Percentiles rank a stretch among this genome's conserved stretches.
These are phyloP conservation scores for Rhododendron griersonianum DNA, from an alignment of 148 eudicot genomes.

Conservation along the genomic window DNA sequence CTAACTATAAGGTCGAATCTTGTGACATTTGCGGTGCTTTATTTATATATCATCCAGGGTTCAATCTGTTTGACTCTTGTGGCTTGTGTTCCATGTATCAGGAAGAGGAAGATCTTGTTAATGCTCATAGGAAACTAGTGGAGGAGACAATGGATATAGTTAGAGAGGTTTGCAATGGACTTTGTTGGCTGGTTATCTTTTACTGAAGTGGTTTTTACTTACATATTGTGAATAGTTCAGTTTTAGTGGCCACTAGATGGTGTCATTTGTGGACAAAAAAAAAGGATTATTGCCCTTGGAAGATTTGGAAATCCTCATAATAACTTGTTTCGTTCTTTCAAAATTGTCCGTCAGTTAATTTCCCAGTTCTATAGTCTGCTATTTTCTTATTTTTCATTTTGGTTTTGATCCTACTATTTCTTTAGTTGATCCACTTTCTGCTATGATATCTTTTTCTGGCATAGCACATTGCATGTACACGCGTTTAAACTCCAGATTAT, in stretches of 20 bases:
- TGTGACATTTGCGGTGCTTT: neutral
- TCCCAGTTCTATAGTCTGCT: neutral
- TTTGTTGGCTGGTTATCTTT: neutral
- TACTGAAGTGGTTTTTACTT: neutral
- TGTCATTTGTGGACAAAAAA: neutral
- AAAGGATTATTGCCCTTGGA: neutral
- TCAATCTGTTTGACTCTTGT: neutral
- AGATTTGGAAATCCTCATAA: neutral
- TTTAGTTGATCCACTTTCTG: neutral
- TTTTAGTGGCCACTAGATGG: neutral
- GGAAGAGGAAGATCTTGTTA: slow-evolving; percentile 99
- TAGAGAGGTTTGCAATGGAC: slow-evolving; percentile 57
- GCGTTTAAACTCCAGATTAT: neutral
- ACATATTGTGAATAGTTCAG: neutral
- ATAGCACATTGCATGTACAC: neutral
- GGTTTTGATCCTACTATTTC: neutral
- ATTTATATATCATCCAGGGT: neutral
- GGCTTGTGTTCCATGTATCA: slow-evolving; percentile 19
- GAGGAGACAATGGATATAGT: slow-evolving; percentile 98
- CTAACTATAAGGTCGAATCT: neutral
- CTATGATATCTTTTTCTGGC: neutral
- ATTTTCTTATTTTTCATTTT: too few relatives aligned
- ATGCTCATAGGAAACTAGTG: slow-evolving; percentile 91
- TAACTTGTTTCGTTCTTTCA: neutral
- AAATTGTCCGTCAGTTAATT: neutral